Percentiles rank a stretch among this genome's conserved stretches.
Conservation (phyloP, 306 rosid genomes). For the Vigna trinervia region DNA sequence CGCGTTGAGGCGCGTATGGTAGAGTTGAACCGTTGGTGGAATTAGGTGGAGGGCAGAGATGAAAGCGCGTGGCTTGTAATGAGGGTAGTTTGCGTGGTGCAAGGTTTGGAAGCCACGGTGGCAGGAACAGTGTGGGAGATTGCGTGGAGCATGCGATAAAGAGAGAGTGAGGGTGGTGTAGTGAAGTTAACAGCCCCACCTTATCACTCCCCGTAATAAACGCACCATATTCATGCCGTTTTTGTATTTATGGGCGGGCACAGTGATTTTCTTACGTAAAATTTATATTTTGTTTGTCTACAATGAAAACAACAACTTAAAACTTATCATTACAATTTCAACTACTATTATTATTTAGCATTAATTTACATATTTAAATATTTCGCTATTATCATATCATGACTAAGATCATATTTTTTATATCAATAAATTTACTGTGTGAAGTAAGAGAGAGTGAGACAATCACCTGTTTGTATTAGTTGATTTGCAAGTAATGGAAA, state of each 20-base stretch:
- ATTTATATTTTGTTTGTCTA: background rate
- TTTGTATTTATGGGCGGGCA: background rate
- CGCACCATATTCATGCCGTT: background rate
- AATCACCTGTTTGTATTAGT: too few species aligned
- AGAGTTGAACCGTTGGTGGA: background rate
- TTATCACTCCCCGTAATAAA: background rate
- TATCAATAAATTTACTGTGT: too few species aligned
- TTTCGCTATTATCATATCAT: too few species aligned
- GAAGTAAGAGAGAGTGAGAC: too few species aligned
- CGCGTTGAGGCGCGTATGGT: slow-evolving; percentile 20
- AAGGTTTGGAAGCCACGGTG: slow-evolving; percentile 36
- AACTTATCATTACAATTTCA: too few species aligned
- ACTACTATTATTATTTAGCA: too few species aligned
- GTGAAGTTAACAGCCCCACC: slow-evolving; percentile 8
- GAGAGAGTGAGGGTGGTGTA: slow-evolving; percentile 20
- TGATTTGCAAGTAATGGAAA: too few species aligned
- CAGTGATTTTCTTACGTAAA: background rate
- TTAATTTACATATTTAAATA: too few species aligned
- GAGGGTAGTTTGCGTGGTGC: slow-evolving; percentile 33
- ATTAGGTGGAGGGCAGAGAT: background rate
- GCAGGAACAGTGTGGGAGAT: slow-evolving; percentile 27
- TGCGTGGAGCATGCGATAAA: slow-evolving; percentile 36
- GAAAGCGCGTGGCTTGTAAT: slow-evolving; percentile 36
- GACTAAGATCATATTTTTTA: too few species aligned
- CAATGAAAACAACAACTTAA: background rate